Conservation (phyloP, 2,329 filamentous ascomycete species). For the Huntiella omanensis region DNA sequence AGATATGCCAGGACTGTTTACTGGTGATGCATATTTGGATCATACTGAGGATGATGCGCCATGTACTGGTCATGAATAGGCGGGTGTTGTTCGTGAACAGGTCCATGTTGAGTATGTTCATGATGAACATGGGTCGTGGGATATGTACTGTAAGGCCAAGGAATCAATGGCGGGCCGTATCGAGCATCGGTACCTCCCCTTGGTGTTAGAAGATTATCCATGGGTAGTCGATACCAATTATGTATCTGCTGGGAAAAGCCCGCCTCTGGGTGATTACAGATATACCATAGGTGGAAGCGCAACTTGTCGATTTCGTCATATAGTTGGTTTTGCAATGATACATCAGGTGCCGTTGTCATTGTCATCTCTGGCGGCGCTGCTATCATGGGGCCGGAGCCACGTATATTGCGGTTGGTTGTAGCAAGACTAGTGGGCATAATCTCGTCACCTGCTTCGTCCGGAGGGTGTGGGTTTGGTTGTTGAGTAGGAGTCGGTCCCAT, state of each 20-base stretch:
- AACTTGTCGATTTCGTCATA: slow-evolving; percentile 8
- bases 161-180: background rate
- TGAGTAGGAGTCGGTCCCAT: slow-evolving; percentile 3
- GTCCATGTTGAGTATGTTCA: too few relatives aligned
- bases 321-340: background rate
- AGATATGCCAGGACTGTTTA: too few relatives aligned
- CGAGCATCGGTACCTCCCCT: background rate
- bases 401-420: too few relatives aligned
- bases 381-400: background rate
- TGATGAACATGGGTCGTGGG: too few relatives aligned
- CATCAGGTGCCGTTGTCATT: too few relatives aligned
- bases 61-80: background rate
- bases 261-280: slow-evolving; percentile 1
- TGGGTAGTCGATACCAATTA: background rate
- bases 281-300: slow-evolving; percentile 6
- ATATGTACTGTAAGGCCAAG: background rate
- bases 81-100: background rate
- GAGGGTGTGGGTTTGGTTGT: too few relatives aligned
- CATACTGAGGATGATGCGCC: background rate
- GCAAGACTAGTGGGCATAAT: too few relatives aligned
- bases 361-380: slow-evolving; percentile 1
- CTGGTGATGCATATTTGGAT: background rate
- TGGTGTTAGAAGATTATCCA: background rate
- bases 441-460: too few relatives aligned
- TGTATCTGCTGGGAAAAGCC: slow-evolving; percentile 2